These are phyloP conservation scores for Hemisphaericaspora xylofermentans DNA, from an alignment of 1,139 yeast genomes.

Conservation along the genomic window DNA sequence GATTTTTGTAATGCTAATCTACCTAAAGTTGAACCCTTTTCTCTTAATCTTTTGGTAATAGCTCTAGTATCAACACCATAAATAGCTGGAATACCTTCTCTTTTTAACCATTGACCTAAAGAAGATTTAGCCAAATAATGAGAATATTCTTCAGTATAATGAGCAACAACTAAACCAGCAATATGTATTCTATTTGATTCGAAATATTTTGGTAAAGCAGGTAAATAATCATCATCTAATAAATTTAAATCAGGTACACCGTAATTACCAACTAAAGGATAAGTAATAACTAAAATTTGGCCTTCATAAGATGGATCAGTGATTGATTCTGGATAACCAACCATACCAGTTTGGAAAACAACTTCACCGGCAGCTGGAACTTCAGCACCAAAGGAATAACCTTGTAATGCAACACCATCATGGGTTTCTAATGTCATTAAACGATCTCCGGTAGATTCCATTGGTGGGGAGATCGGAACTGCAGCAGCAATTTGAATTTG, in stretches of 20 bases:
- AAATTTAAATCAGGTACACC: conserved; percentile 94
- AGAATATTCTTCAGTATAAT: conserved; percentile 93
- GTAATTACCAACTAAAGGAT: conserved; percentile 96
- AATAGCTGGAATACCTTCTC: conserved; percentile 90
- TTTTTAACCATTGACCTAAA: conserved; percentile 89
- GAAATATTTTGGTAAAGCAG: conserved; percentile 83
- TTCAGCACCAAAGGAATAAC: conserved; percentile 97
- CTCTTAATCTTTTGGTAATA: conserved; percentile 89
- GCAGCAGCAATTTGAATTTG: conserved; percentile 30
- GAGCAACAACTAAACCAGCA: conserved; percentile 97
- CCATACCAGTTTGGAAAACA: conserved; percentile 99
- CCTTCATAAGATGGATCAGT: conserved; percentile 99
- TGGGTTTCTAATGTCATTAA: conserved; percentile 88
- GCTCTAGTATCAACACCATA: conserved; percentile 98
- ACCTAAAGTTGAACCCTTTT: conserved; percentile 90
- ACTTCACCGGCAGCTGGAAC: conserved; percentile 92
- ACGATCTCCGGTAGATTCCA: conserved; percentile 77
- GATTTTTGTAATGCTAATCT: conserved; percentile 66
- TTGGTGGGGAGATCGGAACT: conserved; percentile 85
- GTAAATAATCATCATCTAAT: conserved; percentile 68
- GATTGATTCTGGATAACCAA: conserved; percentile 97
- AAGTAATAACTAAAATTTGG: conserved; percentile 94
- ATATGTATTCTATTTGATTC: conserved; percentile 90
- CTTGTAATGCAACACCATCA: conserved; percentile 87
- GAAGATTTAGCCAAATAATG: conserved; percentile 92